A percentile compares a stretch with the other conserved stretches of the same genome.
phyloP scores from a whole-genome alignment of 106 monocot genomes.

The Dioscorea dumetorum region DNA sequence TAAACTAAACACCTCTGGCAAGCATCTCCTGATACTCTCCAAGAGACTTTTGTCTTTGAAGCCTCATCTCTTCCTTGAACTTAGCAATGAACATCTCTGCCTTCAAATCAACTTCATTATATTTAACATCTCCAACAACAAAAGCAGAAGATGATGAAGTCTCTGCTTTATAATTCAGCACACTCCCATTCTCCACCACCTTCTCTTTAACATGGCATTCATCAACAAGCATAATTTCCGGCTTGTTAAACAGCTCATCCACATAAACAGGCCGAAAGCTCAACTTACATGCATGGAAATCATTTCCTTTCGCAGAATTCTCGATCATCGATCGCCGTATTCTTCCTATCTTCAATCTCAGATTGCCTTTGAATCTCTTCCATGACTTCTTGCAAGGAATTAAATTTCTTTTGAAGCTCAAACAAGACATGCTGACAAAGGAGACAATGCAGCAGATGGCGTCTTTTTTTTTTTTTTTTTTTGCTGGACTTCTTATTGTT shows the following conservation, averaged over 20 bases:
- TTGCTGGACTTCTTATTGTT: not conserved
- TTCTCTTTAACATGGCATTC: not conserved
- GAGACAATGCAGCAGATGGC: not conserved
- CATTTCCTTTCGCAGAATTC: too few species aligned
- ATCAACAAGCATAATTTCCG: not conserved
- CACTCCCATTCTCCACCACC: not conserved
- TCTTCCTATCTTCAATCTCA: slow-evolving; percentile 9
- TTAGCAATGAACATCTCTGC: slow-evolving; percentile 60
- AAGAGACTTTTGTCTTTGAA: slow-evolving; percentile 41
- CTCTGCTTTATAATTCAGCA: not conserved
- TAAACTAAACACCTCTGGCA: slow-evolving; percentile 19
- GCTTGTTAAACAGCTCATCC: slow-evolving; percentile 16
- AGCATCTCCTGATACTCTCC: slow-evolving; percentile 50
- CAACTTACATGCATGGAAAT: not conserved
- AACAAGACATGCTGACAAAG: slow-evolving; percentile 13
- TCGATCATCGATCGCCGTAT: not conserved
- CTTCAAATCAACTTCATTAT: slow-evolving; percentile 33
- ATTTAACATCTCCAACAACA: slow-evolving; percentile 6
- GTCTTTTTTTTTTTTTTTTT: too few species aligned
- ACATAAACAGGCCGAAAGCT: slow-evolving; percentile 18
- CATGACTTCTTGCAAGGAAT: slow-evolving; percentile 9
- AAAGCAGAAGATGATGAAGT: slow-evolving; percentile 2
- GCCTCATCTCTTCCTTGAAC: slow-evolving; percentile 60
- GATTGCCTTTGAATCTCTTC: slow-evolving; percentile 1
- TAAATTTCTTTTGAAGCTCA: slow-evolving; percentile 2